Percentiles rank a stretch among this genome's conserved stretches.
These are phyloP conservation scores for Ceratocystis alfenasii DNA, from an alignment of 2,329 filamentous ascomycete species.

Conservation along the genomic window DNA sequence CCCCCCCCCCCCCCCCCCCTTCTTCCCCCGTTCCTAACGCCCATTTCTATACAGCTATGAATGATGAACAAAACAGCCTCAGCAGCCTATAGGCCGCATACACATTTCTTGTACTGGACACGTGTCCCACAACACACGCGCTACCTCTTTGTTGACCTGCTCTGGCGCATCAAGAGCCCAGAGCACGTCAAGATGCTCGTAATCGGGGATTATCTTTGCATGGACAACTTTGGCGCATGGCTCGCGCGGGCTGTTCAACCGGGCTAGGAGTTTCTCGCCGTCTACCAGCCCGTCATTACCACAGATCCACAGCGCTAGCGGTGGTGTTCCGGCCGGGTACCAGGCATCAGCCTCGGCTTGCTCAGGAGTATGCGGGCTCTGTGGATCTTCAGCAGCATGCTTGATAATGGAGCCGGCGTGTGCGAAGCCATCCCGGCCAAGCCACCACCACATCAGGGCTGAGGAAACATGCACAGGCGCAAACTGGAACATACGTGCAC, in stretches of 20 bases:
- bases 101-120: slow-evolving; percentile 45
- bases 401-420: slow-evolving; percentile 74
- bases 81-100: slow-evolving; percentile 53
- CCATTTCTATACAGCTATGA: background rate
- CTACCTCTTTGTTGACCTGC: slow-evolving; percentile 68
- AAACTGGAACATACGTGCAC: slow-evolving; percentile 81
- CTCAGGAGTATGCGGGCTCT: slow-evolving; percentile 29
- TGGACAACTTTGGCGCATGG: slow-evolving; percentile 73
- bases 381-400: slow-evolving; percentile 56
- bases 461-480: slow-evolving; percentile 80
- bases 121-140: slow-evolving; percentile 76
- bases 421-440: slow-evolving; percentile 71
- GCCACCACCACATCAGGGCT: slow-evolving; percentile 92
- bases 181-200: slow-evolving; percentile 88
- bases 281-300: slow-evolving; percentile 78
- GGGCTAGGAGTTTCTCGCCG: slow-evolving; percentile 57
- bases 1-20: too few relatives aligned
- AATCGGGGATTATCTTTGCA: slow-evolving; percentile 68
- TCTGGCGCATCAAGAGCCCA: slow-evolving; percentile 86
- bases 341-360: slow-evolving; percentile 40
- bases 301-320: slow-evolving; percentile 78
- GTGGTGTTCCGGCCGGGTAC: slow-evolving; percentile 70
- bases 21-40: background rate
- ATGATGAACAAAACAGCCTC: slow-evolving; percentile 26
- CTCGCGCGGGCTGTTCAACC: slow-evolving; percentile 66